A percentile compares a stretch with the other conserved stretches of the same genome.
Conservation (phyloP, 805 yeast genomes). For the Schizosaccharomyces octosporus region DNA sequence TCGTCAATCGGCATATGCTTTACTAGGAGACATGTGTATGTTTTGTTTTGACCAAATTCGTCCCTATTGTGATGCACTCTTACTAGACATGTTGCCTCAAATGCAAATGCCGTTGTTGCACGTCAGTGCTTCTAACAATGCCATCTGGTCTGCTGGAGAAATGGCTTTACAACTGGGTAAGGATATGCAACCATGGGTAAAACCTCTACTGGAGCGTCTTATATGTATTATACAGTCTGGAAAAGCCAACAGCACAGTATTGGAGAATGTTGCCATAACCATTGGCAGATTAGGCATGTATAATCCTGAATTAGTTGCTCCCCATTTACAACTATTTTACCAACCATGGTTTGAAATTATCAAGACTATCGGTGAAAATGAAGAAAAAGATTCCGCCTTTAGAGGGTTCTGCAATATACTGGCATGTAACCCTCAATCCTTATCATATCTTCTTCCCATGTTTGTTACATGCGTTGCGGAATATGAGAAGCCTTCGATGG, state of each 20-base stretch:
- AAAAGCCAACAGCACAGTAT: constrained; percentile 30
- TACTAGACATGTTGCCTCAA: constrained; percentile 29
- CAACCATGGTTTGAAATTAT: constrained; percentile 49
- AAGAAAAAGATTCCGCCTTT: constrained; percentile 72
- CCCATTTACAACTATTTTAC: constrained; percentile 32
- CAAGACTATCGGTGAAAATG: constrained; percentile 44
- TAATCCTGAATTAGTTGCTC: constrained; percentile 33
- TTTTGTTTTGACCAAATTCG: constrained; percentile 21
- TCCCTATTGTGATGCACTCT: constrained; percentile 14
- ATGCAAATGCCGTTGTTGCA: constrained; percentile 13
- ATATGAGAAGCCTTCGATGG: constrained; percentile 13
- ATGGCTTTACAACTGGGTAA: constrained; percentile 35
- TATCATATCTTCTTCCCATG: constrained; percentile 25
- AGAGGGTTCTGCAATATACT: constrained; percentile 58
- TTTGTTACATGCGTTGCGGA: constrained; percentile 33
- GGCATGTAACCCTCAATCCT: constrained; percentile 38
- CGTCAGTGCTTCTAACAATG: constrained; percentile 52
- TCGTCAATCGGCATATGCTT: constrained; percentile 76
- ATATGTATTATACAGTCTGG: constrained; percentile 21
- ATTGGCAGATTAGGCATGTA: constrained; percentile 61
- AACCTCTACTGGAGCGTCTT: constrained; percentile 28
- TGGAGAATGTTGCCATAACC: constrained; percentile 75
- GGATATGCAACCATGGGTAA: constrained; percentile 27
- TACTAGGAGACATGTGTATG: constrained; percentile 72
- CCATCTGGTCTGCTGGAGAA: constrained; percentile 87